These are phyloP conservation scores for Ustilago tritici DNA, from an alignment of 1,284 basidiomycete genomes.

Conservation along the genomic window DNA sequence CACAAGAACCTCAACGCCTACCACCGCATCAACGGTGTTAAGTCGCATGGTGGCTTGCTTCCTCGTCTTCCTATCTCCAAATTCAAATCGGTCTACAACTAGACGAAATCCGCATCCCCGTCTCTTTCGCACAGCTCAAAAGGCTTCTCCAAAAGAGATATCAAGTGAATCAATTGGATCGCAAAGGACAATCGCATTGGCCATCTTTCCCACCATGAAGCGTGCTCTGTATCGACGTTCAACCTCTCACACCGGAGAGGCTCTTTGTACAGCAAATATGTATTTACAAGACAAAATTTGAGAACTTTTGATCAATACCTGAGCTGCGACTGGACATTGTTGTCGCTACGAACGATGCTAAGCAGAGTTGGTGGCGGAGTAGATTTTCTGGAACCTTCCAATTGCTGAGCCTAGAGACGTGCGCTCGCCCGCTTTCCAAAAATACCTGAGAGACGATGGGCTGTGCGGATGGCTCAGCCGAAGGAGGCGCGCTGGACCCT, in stretches of 20 bases:
- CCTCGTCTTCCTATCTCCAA: conserved; percentile 58
- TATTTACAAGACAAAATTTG: conserved; percentile 2
- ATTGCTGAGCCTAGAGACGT: not conserved
- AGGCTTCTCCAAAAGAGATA: not conserved
- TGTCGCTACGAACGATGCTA: not conserved
- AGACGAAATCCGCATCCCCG: not conserved
- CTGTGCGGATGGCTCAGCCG: conserved; percentile 17
- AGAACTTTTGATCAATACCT: not conserved
- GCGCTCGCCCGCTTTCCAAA: not conserved
- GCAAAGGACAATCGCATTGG: conserved; percentile 17
- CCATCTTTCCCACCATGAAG: conserved; percentile 2
- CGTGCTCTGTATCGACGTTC: conserved; percentile 2
- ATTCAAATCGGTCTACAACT: conserved; percentile 62
- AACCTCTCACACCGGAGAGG: conserved; percentile 2
- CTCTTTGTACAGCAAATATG: conserved; percentile 17
- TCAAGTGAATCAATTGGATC: not conserved
- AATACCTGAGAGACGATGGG: not conserved
- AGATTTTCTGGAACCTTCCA: conserved; percentile 14
- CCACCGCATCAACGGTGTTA: conserved; percentile 76
- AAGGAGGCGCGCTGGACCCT: not conserved
- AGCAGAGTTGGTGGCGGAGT: not conserved
- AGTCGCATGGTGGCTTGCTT: conserved; percentile 63
- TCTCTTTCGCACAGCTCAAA: not conserved
- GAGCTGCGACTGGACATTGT: not conserved
- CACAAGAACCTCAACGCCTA: conserved; percentile 89